Base-by-base conservation (phyloP, 257 asterid species). In the Petrea volubilis region DNA sequence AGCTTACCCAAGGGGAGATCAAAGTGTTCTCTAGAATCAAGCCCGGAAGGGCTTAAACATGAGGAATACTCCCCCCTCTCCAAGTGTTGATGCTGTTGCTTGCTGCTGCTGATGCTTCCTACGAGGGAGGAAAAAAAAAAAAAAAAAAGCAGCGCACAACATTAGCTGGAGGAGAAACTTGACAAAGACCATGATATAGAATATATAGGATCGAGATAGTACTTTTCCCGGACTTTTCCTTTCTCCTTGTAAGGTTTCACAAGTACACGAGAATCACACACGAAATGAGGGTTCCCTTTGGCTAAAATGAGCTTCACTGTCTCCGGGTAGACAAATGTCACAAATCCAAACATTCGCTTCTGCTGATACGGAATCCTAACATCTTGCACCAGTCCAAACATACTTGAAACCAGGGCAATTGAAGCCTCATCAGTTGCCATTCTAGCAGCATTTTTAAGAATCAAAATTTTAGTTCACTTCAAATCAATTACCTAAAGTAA, bases 171-270 rank as follows among this genome's bases (percentile, higher is more conserved):
- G 18, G 65, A 31, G 60, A 72, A 43, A 57, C 46, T 25, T 1
- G n/a, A 44, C 8, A 38, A 34, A 28, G 12, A 51, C 17, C 14
- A 46, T 11, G 31, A 57, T 6, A 10, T 33, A 36, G 67, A 56
- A 25, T 7, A 64, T 11, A 46, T 27, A 59, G 2, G 77, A 25
- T 27, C 9, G 2, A 60, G 7, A 55, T 9, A 14, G 27, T 88
- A 88, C 98, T 88, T 90, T 27, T 90, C 98, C 10, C 86, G 85
- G 68, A 87, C 73, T 86, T 87, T 93, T 7, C 98, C 98, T 79
- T 90, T 93, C 80, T 93, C 98, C 70, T 93, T 93, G 86, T 93
- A 93, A 7, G 98, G 98, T 60, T 93, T 93, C 61, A 93, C 98
- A 15, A 93, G 98, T 71, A 93, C 98, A 0, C 98, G 91, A 15